phyloP scores from a whole-genome alignment of 2,329 filamentous ascomycete species.

The Aspergillus fijiensis region DNA sequence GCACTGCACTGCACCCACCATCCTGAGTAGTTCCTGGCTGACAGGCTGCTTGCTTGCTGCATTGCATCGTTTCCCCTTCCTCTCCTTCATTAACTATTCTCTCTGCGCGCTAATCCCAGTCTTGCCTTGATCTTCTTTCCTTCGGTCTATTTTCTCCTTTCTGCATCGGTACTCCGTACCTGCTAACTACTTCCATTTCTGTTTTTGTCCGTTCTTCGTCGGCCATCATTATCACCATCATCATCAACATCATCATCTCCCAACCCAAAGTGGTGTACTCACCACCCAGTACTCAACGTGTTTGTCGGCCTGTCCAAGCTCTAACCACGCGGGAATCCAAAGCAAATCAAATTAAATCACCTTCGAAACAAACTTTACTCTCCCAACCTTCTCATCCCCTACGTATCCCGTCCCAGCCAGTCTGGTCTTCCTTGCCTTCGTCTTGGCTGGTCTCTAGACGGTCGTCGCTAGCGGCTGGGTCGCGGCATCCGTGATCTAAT shows the following conservation, averaged over 20 bases:
- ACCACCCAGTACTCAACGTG: background rate
- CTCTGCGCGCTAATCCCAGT: constrained; percentile 7
- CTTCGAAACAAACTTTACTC: background rate
- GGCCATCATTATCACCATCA: too few relatives aligned
- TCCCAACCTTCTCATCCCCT: background rate
- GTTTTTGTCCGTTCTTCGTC: too few relatives aligned
- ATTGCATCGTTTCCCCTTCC: background rate
- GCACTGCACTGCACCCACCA: background rate
- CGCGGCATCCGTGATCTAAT: constrained; percentile 21
- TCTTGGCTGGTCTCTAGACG: constrained; percentile 12
- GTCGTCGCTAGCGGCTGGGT: constrained; percentile 7
- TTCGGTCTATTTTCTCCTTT: constrained; percentile 2
- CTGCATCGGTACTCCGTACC: background rate
- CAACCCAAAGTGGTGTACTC: background rate
- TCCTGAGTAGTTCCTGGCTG: too few relatives aligned
- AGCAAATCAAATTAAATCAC: background rate
- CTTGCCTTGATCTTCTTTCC: background rate
- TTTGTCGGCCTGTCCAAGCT: background rate
- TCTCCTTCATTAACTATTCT: background rate
- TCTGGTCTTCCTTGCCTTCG: constrained; percentile 11
- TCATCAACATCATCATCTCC: background rate
- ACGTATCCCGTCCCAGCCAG: background rate
- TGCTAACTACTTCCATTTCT: background rate
- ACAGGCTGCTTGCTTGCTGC: too few relatives aligned
- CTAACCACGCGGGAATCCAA: background rate